Evolutionary conservation across 225 moss, liverwort and hornwort species (phyloP), one percentile per base, ranked within the genome.

Genomic region (Polytrichum commune): DNA sequence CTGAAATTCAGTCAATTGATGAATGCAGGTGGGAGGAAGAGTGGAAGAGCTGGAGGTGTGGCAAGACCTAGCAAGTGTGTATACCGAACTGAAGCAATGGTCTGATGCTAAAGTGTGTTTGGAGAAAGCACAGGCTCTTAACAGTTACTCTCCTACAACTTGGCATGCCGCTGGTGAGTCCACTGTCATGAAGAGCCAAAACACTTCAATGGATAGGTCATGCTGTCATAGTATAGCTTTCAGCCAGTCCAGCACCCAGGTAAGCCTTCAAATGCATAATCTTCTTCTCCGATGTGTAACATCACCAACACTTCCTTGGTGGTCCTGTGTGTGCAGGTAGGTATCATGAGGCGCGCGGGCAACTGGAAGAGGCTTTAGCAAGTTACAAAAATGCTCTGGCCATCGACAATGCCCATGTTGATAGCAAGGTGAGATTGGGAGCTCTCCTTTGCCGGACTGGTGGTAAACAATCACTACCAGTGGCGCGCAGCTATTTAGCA

Each of bases 11-110:
- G 46, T 46, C 46, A 46, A 13, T 46, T 46, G 13, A 72, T 68
- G 27, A 29, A 27, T 72, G 72, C 87, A 96, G 93, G 74, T 68
- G 62, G 88, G 74, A 69, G 85, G 86, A 67, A 81, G 60, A 77
- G 93, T 96, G 62, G 92, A 92, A 79, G 86, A 93, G 85, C 88
- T 89, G 53, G 96, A 96, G 76, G 93, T 96, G 10, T 96, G 96
- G 96, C 96, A 96, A 79, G 93, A 88, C 35, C 73, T 96, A 72
- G 92, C 96, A 66, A 78, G 69, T 70, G 89, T 93, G 24, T 96
- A 96, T 71, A 96, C 90, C 60, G 84, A 85, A 66, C 72, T 96
- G 65, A 92, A 88, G 75, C 92, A 96, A 72, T 93, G 89, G 92
- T 74, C 81, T n/a, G 96, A 96, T 80, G 96, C 93, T 66, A 92